A percentile compares a stretch with the other conserved stretches of the same genome.
Evolutionary conservation across 768 basidiomycete species (phyloP).

Genomic region (Leccinellum albellum): DNA sequence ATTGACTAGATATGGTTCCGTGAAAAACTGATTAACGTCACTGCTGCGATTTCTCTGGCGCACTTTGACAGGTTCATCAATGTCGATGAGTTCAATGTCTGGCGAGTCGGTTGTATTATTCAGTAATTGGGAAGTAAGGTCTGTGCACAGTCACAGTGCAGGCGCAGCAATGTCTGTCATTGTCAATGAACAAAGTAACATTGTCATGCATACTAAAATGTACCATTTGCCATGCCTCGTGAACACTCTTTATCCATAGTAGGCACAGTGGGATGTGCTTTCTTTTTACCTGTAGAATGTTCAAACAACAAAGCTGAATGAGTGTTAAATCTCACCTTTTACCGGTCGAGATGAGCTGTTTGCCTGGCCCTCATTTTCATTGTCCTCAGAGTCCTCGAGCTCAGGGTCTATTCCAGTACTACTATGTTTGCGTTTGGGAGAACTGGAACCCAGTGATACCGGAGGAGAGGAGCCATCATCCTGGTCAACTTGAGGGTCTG

Average conservation of each 20-base stretch:
- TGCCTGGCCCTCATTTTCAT: neutral
- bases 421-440: neutral
- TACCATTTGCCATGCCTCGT: neutral
- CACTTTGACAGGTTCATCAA: neutral
- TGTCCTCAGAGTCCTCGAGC: neutral
- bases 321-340: neutral
- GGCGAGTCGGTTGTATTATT: neutral
- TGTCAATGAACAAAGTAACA: neutral
- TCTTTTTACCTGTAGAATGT: neutral
- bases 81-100: neutral
- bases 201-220: neutral
- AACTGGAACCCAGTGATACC: neutral
- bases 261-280: neutral
- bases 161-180: neutral
- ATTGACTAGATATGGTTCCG: neutral
- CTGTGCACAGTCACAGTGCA: neutral
- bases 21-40: neutral
- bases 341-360: neutral
- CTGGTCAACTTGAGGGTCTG: neutral
- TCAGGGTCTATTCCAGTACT: neutral
- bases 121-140: neutral
- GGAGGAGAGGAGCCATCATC: neutral
- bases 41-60: neutral
- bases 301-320: neutral
- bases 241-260: neutral